Base-by-base conservation (phyloP, 345 rosid genomes). In the Aegle marmelos region DNA sequence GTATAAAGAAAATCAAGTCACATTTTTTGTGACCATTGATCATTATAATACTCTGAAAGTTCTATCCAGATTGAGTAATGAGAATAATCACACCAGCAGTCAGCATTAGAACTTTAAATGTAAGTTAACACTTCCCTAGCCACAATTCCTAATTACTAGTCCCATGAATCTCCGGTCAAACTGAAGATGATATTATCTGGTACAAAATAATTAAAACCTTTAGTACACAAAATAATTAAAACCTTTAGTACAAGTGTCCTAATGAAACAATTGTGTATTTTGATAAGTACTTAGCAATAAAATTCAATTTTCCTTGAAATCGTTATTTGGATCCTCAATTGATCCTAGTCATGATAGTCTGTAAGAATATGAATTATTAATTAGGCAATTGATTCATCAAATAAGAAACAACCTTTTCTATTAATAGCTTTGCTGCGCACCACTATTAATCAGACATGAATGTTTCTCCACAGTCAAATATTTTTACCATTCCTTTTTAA, bases 1-100 rank as follows among this genome's bases (percentile, higher is more conserved):
- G 90, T 75, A 75, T 60, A 76, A 86, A 76, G 9, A 78, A 78
- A 73, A 28, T 17, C 22, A 48, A 22, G 68, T 62, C 31, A 59
- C 65, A 37, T 67, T 2, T 19, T 34, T 16, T 34, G 56, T n/a
- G 39, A 22, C 37, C n/a, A 28, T 21, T 75, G n/a, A 76, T 16
- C 61, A 34, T 28, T 25, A 56, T 19, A 67, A 36, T 25, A 68
- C 37, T 68, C 64, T 54, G 56, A 36, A 67, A 56, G 5, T 13
- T 37, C 57, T 36, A 36, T 41, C 61, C 61, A 25, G 6, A 27
- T 3, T 17, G 78, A 21, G 5, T n/a, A 45, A 28, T 24, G 5
- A 63, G 16, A 58, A 58, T 59, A 37, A 22, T 74, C 37, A 62
- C 48, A 48, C 31, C 16, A 31, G 14, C 16, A 59, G n/a, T 72